These are phyloP conservation scores for Rhizoclosmatium sp. DNA, from an alignment of 192 early-diverging fungal species.

Conservation along the genomic window DNA sequence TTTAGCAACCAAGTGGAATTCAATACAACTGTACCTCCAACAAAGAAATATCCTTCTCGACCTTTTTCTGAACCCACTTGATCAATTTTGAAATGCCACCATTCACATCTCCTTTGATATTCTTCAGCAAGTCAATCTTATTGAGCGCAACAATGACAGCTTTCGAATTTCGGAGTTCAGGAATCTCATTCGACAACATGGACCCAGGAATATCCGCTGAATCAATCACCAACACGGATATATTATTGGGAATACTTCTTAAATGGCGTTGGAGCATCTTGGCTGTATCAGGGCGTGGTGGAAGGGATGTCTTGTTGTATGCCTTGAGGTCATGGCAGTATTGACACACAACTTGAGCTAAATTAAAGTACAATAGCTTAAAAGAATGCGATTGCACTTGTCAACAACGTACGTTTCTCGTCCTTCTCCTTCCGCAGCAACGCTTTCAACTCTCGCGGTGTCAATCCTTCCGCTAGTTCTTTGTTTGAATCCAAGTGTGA, in stretches of 20 bases:
- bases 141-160: conserved; percentile 11
- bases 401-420: not conserved
- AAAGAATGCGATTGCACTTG: not conserved
- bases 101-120: not conserved
- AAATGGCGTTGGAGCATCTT: conserved; percentile 4
- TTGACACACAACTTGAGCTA: not conserved
- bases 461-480: conserved; percentile 3
- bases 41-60: not conserved
- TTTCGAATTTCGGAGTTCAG: not conserved
- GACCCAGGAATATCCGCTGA: conserved; percentile 16
- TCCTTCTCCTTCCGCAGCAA: not conserved
- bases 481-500: not conserved
- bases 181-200: not conserved
- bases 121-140: conserved; percentile 15
- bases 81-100: not conserved
- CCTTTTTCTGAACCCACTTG: not conserved
- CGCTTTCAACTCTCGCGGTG: not conserved
- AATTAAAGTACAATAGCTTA: not conserved
- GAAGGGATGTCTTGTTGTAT: conserved; percentile 10
- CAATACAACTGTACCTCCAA: no score
- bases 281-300: not conserved
- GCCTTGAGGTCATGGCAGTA: conserved; percentile 19
- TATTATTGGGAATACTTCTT: not conserved
- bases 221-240: conserved; percentile 22
- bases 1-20: no score